phyloP scores from a whole-genome alignment of 176 grass and related monocot genomes.

The Cocos nucifera region DNA sequence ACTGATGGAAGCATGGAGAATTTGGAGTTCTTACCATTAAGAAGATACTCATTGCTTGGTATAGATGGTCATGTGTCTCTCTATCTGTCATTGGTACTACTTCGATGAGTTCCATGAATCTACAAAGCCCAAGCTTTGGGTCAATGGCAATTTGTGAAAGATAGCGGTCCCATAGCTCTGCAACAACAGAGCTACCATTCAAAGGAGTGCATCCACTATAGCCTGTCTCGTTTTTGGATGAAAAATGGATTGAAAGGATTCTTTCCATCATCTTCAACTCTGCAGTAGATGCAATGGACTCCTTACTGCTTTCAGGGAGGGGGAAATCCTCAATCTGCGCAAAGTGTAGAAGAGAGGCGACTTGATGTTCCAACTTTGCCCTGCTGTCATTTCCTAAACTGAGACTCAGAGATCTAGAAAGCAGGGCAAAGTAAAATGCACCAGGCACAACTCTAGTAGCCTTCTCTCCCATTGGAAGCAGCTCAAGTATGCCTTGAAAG shows the following conservation, averaged over 20 bases:
- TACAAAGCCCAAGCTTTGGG: conserved; percentile 30
- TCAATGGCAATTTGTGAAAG: conserved; percentile 39
- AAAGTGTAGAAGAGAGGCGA: conserved; percentile 43
- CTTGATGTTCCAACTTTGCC: conserved; percentile 30
- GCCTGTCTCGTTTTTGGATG: conserved; percentile 11
- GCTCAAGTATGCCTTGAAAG: conserved; percentile 49
- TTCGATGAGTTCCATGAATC: conserved; percentile 48
- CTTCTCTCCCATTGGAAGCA: conserved; percentile 36
- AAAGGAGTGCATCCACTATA: conserved; percentile 11
- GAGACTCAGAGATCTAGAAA: conserved; percentile 53
- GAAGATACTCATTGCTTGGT: conserved; percentile 59
- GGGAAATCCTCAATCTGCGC: conserved; percentile 66
- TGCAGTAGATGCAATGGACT: conserved; percentile 20
- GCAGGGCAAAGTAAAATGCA: conserved; percentile 83
- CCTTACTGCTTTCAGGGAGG: conserved; percentile 36
- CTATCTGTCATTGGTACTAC: conserved; percentile 34
- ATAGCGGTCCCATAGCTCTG: conserved; percentile 72
- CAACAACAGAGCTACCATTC: conserved; percentile 25
- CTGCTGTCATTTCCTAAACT: conserved; percentile 33
- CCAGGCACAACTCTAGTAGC: conserved; percentile 30
- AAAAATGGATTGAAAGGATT: conserved; percentile 38
- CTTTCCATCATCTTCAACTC: conserved; percentile 54
- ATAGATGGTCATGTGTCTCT: conserved; percentile 71
- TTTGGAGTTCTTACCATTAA: conserved; percentile 39
- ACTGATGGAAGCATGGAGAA: conserved; percentile 4